A percentile compares a stretch with the other conserved stretches of the same genome.
Evolutionary conservation across 108 stramenopile genomes (phyloP).

Genomic region (Nitzschia sp.): DNA sequence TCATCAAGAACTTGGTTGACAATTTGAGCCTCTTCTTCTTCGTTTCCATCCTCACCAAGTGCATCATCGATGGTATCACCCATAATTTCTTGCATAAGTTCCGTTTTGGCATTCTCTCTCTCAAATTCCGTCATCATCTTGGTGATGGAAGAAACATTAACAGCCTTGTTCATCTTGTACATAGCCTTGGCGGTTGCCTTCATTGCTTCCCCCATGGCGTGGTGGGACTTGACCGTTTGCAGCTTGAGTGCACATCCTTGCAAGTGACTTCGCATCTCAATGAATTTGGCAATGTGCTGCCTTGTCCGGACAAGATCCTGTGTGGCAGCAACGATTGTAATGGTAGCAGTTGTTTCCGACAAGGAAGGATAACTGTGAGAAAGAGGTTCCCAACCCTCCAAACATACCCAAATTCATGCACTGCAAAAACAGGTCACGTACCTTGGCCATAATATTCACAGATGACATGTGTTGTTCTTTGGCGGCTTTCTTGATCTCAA

Average conservation of each 20-base stretch:
- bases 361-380: too few species aligned
- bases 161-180: slow-evolving; percentile 92
- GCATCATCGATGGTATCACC: slow-evolving; percentile 95
- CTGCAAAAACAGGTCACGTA: slow-evolving; percentile 4
- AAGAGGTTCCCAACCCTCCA: too few species aligned
- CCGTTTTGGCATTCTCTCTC: slow-evolving; percentile 90
- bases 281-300: slow-evolving; percentile 92
- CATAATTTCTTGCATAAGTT: slow-evolving; percentile 96
- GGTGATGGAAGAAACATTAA: slow-evolving; percentile 87
- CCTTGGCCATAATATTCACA: slow-evolving; percentile 95
- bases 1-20: slow-evolving; percentile 88
- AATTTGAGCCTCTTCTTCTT: slow-evolving; percentile 91
- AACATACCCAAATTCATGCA: too few species aligned
- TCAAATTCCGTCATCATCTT: slow-evolving; percentile 98
- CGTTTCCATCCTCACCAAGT: slow-evolving; percentile 85
- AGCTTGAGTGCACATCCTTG: slow-evolving; percentile 92
- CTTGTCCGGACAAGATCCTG: slow-evolving; percentile 90
- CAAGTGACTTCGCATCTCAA: slow-evolving; percentile 94
- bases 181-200: slow-evolving; percentile 85
- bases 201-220: slow-evolving; percentile 96
- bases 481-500: slow-evolving; percentile 95
- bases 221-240: slow-evolving; percentile 92
- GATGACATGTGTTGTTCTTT: slow-evolving; percentile 90
- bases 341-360: too few species aligned
- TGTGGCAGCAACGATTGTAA: not conserved